Conservation (phyloP, 1,139 yeast genomes). For the Candida sanyaensis region DNA sequence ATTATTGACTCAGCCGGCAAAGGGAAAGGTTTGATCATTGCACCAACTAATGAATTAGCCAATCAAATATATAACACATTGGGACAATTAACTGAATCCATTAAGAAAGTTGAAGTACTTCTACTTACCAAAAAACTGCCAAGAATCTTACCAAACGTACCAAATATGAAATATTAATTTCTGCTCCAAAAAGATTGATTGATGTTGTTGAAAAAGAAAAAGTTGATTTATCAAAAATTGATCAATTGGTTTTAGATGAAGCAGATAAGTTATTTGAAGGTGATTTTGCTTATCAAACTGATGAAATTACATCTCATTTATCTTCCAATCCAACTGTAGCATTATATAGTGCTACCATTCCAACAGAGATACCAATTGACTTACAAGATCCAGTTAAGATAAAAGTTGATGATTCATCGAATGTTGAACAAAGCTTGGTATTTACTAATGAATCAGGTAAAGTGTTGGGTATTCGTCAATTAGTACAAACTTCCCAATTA, state of each 20-base stretch:
- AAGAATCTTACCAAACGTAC: slow-evolving; percentile 61
- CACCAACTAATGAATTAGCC: slow-evolving; percentile 89
- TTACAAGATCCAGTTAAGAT: slow-evolving; percentile 86
- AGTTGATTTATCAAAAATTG: slow-evolving; percentile 61
- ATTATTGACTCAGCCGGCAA: slow-evolving; percentile 15
- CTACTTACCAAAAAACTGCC: slow-evolving; percentile 74
- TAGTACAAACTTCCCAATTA: slow-evolving; percentile 82
- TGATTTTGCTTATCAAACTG: slow-evolving; percentile 91
- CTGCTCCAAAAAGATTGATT: slow-evolving; percentile 87
- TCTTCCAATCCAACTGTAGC: slow-evolving; percentile 61
- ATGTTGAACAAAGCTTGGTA: slow-evolving; percentile 80
- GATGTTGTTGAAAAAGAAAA: slow-evolving; percentile 69
- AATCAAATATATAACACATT: slow-evolving; percentile 79
- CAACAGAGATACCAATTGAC: slow-evolving; percentile 88
- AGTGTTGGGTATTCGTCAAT: slow-evolving; percentile 83
- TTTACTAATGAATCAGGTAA: slow-evolving; percentile 95
- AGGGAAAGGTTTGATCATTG: slow-evolving; percentile 69
- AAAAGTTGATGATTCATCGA: slow-evolving; percentile 86
- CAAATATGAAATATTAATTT: slow-evolving; percentile 77
- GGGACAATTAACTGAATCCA: slow-evolving; percentile 53
- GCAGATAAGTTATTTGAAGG: slow-evolving; percentile 93
- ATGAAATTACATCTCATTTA: slow-evolving; percentile 64
- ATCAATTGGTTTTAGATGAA: slow-evolving; percentile 85
- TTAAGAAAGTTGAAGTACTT: slow-evolving; percentile 62
- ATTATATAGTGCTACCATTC: slow-evolving; percentile 94